Evolutionary conservation across 495 filamentous ascomycete species (phyloP), one percentile per base, ranked within the genome.

Genomic region (Acidomyces sp.): DNA sequence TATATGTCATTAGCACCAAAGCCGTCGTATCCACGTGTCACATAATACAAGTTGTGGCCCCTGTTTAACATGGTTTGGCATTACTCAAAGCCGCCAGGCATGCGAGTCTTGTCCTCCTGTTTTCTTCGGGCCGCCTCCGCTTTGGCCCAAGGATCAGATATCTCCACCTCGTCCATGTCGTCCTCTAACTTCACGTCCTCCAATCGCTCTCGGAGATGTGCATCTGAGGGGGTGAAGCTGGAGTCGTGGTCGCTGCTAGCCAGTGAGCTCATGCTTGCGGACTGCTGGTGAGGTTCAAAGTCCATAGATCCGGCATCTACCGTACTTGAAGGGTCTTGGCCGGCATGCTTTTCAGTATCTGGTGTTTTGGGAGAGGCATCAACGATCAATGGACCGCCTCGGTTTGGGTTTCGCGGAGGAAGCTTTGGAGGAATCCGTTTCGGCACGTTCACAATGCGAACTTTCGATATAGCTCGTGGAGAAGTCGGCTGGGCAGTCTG

Each of bases 391-490:
- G 48, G 47, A 16, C 39, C 48, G 11, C 29, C 13, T n/a, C 60
- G 51, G 34, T 50, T 49, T 0, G 60, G 59, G 34, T 60, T 63
- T 12, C 60, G 38, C 21, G 57, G 48, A 4, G 60, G 60, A 15
- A 63, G 49, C 34, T 44, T 53, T 2, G 60, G 60, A 4, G 51
- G 37, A 7, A 54, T 42, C 2, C 49, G 52, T 32, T 57, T 62
- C 28, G 49, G 46, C 3, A 63, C 59, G n/a, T 41, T 52, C 11
- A 63, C 57, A 26, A 63, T 29, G 7, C 58, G 58, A 3, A 56
- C 56, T 21, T 52, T 52, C n/a, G 52, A 48, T 27, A 62, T 46
- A 17, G 54, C 41, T 25, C 50, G 49, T 11, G 57, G 46, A 18
- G 50, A 46, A 6, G 46, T 43, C 12, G 55, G 45, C 22, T 50